Evolutionary conservation across 352 stramenopile genomes (phyloP).

Genomic region (Albugo laibachii): DNA sequence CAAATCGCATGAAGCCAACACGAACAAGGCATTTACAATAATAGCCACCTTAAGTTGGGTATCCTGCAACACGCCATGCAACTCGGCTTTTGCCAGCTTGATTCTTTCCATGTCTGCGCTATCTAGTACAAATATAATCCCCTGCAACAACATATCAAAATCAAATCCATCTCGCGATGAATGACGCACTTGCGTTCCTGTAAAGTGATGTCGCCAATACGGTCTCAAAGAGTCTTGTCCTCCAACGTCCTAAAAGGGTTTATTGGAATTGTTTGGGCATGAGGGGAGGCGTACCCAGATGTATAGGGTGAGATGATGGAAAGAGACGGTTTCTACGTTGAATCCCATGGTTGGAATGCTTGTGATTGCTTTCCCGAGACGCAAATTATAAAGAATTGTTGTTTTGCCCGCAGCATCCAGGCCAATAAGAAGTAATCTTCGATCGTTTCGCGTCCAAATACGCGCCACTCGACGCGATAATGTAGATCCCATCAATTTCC

Average conservation of each 20-base stretch:
- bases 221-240: constrained; percentile 56
- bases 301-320: constrained; percentile 51
- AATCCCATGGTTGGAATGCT: constrained; percentile 69
- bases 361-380: constrained; percentile 48
- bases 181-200: constrained; percentile 36
- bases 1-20: not conserved
- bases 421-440: constrained; percentile 49
- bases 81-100: constrained; percentile 46
- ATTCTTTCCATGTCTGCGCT: constrained; percentile 41
- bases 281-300: constrained; percentile 28
- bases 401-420: constrained; percentile 63
- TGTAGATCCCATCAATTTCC: constrained; percentile 29
- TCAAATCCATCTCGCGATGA: not conserved
- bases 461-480: constrained; percentile 40
- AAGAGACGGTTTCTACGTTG: constrained; percentile 64
- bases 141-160: constrained; percentile 10
- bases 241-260: constrained; percentile 34
- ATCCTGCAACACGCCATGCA: constrained; percentile 46
- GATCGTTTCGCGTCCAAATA: constrained; percentile 61
- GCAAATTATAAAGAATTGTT: constrained; percentile 64
- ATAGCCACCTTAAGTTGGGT: constrained; percentile 26
- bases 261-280: not conserved
- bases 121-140: constrained; percentile 73
- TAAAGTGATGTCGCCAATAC: constrained; percentile 76
- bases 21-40: not conserved